phyloP scores from a whole-genome alignment of 2,329 filamentous ascomycete species.

The Pseudogymnoascus sp. region DNA sequence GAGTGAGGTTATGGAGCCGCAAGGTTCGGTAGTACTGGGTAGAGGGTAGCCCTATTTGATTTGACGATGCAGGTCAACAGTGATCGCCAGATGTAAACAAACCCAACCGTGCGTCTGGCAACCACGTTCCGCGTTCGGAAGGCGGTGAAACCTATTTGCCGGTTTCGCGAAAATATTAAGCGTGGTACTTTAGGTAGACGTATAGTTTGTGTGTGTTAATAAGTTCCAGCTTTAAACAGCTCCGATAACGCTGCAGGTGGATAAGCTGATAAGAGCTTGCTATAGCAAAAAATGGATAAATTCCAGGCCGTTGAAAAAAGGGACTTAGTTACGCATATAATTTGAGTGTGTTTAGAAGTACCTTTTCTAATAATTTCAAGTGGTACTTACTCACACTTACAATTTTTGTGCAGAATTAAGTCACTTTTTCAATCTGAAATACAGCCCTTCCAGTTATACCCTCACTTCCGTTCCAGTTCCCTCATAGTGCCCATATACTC shows the following conservation, averaged over 20 bases:
- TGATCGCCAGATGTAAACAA: conserved; percentile 6
- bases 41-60: conserved; percentile 3
- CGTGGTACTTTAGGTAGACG: background rate
- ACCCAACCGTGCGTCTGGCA: conserved; percentile 8
- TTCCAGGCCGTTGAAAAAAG: background rate
- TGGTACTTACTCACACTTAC: background rate
- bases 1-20: background rate
- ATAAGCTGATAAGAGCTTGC: conserved; percentile 4
- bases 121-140: conserved; percentile 1
- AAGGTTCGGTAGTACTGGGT: background rate
- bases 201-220: background rate
- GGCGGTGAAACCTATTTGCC: background rate
- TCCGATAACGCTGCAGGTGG: background rate
- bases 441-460: background rate
- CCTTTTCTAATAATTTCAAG: background rate
- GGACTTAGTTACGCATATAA: background rate
- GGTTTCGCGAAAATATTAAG: background rate
- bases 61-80: conserved; percentile 8
- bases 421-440: background rate
- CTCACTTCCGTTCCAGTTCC: background rate
- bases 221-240: background rate
- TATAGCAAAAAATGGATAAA: background rate
- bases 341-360: background rate
- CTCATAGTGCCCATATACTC: background rate
- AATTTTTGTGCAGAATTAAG: background rate